phyloP scores from a whole-genome alignment of 768 basidiomycete species.

The Nidularia sp. region DNA sequence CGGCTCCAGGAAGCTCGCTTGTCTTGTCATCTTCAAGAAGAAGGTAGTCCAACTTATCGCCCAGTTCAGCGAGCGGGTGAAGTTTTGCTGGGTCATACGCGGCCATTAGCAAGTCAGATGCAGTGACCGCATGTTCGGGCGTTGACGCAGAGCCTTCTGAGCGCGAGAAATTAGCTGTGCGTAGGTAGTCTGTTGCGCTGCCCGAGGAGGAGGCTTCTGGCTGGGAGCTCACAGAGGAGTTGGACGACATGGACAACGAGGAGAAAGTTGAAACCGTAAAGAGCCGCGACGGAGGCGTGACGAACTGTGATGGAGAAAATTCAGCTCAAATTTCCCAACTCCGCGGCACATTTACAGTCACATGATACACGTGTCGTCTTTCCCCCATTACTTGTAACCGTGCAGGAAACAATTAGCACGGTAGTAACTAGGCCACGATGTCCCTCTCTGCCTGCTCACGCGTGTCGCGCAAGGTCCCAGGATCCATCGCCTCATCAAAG shows the following conservation, averaged over 20 bases:
- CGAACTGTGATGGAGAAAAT: slow-evolving; percentile 11
- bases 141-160: slow-evolving; percentile 30
- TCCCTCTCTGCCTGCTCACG: slow-evolving; percentile 11
- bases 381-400: too few relatives aligned
- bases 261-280: slow-evolving; percentile 9
- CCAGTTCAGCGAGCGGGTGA: slow-evolving; percentile 90
- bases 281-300: slow-evolving; percentile 4
- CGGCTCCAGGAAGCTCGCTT: slow-evolving; percentile 83
- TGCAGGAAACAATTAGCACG: too few relatives aligned
- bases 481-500: slow-evolving; percentile 2
- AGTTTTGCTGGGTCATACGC: slow-evolving; percentile 89
- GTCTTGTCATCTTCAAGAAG: slow-evolving; percentile 96
- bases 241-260: slow-evolving; percentile 32
- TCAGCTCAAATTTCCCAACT: slow-evolving; percentile 18
- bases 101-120: slow-evolving; percentile 81
- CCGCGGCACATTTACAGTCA: slow-evolving; percentile 8
- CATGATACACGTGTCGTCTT: too few relatives aligned
- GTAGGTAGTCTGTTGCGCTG: slow-evolving; percentile 41
- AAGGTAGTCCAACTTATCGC: slow-evolving; percentile 93
- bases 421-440: slow-evolving; percentile 9
- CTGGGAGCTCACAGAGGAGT: slow-evolving; percentile 13
- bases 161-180: slow-evolving; percentile 44
- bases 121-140: slow-evolving; percentile 64
- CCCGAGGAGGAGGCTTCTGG: slow-evolving; percentile 37
- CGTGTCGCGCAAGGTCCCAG: slow-evolving; percentile 7